Evolutionary conservation across 2,329 filamentous ascomycete species (phyloP), one percentile per base, ranked within the genome.

Genomic region (Coniella vitis): DNA sequence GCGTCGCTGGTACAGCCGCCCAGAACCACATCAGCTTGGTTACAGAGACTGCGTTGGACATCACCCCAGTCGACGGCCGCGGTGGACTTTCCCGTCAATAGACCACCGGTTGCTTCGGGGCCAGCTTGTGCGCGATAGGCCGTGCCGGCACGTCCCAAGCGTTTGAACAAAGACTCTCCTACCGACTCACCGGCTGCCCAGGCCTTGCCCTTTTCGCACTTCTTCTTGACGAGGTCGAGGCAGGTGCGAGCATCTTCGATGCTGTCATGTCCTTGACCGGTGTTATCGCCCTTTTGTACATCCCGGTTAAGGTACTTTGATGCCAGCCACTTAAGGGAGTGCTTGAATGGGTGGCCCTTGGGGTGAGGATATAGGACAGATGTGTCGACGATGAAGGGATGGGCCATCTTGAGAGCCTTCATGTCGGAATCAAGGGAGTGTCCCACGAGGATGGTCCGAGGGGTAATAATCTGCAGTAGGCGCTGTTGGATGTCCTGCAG

Each of bases 321-420:
- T 0, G 86, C 78, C 2, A 98, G 79, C 75, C 83, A 97, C 68
- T 94, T 96, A 48, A 98, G 76, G 2, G 87, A 89, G 36, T 88
- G 90, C 64, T 95, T 97, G 54, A 95, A 76, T 0, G 91, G 91
- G 1, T 89, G 84, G 0, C 93, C 93, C 32, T 89, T 84, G 9
- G 89, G 86, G 63, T 98, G 93, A 1, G 91, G 90, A 63, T 87
- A 98, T 45, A 95, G 76, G 32, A 97, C 77, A 12, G 88, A 82
- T 0, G 93, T 97, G 66, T 98, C 93, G 61, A 96, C 81, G 57
- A 98, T 84, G 69, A 90, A 95, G 1, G 93, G 93, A 63, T 97
- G 93, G 0, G 88, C 86, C 52, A 96, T 75, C 61, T 84, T 86
- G 22, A 98, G 72, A 2, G 90, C 91, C 53, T 82, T 87, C 29